phyloP scores from a whole-genome alignment of 2,329 filamentous ascomycete species.

The Sporothrix sp. region DNA sequence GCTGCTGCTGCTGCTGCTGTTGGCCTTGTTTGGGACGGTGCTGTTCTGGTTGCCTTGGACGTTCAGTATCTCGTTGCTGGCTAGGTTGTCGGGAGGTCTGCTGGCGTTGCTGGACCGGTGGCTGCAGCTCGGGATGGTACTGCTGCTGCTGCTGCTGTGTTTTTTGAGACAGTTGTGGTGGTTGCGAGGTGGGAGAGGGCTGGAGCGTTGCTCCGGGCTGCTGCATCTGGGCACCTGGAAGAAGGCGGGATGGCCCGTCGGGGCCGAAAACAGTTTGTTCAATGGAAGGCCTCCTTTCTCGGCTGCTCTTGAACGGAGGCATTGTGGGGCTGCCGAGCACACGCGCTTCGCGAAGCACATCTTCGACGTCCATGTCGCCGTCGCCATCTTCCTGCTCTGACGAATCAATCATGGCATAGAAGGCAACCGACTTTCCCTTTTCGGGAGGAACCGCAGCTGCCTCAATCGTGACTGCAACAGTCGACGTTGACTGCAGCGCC shows the following conservation, averaged over 20 bases:
- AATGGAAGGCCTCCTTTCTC: conserved; percentile 1
- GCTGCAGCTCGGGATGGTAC: background rate
- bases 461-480: conserved; percentile 40
- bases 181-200: no score
- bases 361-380: conserved; percentile 32
- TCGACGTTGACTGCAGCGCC: conserved; percentile 28
- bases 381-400: conserved; percentile 39
- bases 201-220: background rate
- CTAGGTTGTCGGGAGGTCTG: background rate
- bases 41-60: background rate
- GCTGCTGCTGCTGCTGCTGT: background rate
- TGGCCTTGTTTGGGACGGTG: background rate
- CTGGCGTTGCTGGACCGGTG: background rate
- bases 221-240: background rate
- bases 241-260: background rate
- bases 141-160: conserved; percentile 1
- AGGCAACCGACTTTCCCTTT: conserved; percentile 44
- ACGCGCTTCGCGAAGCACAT: conserved; percentile 42
- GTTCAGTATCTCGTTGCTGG: no score
- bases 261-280: background rate
- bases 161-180: background rate
- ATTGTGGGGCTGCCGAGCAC: conserved; percentile 21
- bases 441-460: conserved; percentile 38
- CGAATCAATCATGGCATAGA: conserved; percentile 53
- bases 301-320: background rate